A percentile compares a stretch with the other conserved stretches of the same genome.
Conservation (phyloP, 2,329 filamentous ascomycete species). For the Cordyceps sp. region DNA sequence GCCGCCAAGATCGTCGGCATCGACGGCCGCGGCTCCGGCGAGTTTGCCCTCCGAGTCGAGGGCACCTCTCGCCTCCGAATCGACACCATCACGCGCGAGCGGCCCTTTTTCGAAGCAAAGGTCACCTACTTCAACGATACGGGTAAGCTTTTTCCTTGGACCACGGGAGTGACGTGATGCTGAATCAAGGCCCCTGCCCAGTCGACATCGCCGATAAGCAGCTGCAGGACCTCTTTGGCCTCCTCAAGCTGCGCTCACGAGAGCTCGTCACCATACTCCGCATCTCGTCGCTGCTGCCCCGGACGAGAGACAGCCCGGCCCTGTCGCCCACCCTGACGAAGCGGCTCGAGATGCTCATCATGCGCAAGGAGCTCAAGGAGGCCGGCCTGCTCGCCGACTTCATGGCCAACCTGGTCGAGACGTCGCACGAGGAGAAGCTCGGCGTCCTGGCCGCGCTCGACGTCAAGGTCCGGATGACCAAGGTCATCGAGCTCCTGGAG, state of each 20-base stretch:
- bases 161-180: background rate
- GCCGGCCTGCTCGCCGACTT: constrained; percentile 84
- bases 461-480: constrained; percentile 60
- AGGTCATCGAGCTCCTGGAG: constrained; percentile 69
- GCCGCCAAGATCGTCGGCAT: constrained; percentile 65
- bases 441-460: constrained; percentile 69
- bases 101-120: constrained; percentile 74
- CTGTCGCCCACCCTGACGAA: constrained; percentile 75
- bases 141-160: constrained; percentile 23
- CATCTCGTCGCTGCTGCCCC: constrained; percentile 68
- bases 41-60: constrained; percentile 76
- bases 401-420: constrained; percentile 85
- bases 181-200: constrained; percentile 4
- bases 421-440: constrained; percentile 80
- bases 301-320: constrained; percentile 42
- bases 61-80: constrained; percentile 64
- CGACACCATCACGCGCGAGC: constrained; percentile 48
- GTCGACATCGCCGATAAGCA: constrained; percentile 33
- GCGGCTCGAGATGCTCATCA: constrained; percentile 74
- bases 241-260: constrained; percentile 69
- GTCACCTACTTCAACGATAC: constrained; percentile 57
- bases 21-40: constrained; percentile 55
- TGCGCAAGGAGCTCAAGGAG: constrained; percentile 63
- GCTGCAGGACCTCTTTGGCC: constrained; percentile 54
- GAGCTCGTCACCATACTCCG: constrained; percentile 76